Base-by-base conservation (phyloP, 2,329 filamentous ascomycete species). In the Nothophoma quercina region DNA sequence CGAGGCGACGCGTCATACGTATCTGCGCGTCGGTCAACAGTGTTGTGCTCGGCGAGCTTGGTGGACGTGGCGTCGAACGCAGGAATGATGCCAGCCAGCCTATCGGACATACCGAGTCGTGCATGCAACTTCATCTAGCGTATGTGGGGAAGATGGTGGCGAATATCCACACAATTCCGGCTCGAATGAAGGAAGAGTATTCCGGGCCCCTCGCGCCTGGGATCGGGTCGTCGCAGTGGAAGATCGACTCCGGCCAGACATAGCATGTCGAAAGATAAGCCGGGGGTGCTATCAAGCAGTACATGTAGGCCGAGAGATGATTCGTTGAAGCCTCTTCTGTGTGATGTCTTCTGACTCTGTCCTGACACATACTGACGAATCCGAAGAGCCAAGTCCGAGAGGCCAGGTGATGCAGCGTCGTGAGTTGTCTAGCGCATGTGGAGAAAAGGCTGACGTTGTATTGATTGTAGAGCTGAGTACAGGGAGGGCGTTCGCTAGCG, bases 401-500 rank as follows among this genome's bases (percentile, higher is more conserved):
- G 40, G 35, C 28, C 46, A 55, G 39, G 44, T 39, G 42, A 43
- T 34, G 30, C 51, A 60, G 54, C 59, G 33, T 55, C 25, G 38
- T 62, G 60, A 60, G 53, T 39, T 69, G 58, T 59, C 59, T 68
- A 70, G 66, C 62, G 64, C 62, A 66, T 68, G 65, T 66, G 61
- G 64, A 64, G 58, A 47, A 54, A 30, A 43, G 51, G 56, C 58
- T 67, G 63, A 62, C 48, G 56, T 51, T 56, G 52, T 55, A 56
- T 59, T 51, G 55, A 56, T 34, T 50, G 52, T 52, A 60, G 43
- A 51, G 53, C 51, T 55, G 32, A 57, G 51, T 39, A 56, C 55
- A 40, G 55, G 52, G 42, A 50, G 48, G 50, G 53, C 56, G 59
- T 34, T 48, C 48, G 43, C 44, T 66, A 65, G 66, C 59, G 65